Evolutionary conservation across 495 filamentous ascomycete genomes (phyloP).

Genomic region (Trichocladium uniseriatum): DNA sequence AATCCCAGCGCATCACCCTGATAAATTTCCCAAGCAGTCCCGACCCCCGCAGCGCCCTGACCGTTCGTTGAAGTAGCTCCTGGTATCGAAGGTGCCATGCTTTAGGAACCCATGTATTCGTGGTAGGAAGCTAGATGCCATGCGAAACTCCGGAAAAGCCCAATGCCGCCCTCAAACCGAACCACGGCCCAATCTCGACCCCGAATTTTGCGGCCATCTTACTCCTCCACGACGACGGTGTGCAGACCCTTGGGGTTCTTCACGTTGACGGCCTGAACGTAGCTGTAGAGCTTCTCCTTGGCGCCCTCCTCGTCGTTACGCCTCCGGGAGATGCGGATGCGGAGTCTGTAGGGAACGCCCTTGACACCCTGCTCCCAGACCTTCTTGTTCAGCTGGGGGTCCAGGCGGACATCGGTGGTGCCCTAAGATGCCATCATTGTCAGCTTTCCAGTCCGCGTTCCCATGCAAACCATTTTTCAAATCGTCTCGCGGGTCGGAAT

Average conservation of each 20-base stretch:
- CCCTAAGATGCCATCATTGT: constrained; percentile 50
- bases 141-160: constrained; percentile 42
- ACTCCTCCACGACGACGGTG: constrained; percentile 65
- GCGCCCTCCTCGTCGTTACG: constrained; percentile 99
- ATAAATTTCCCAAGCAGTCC: constrained; percentile 2
- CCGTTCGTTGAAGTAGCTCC: constrained; percentile 14
- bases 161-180: constrained; percentile 39
- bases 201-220: constrained; percentile 29
- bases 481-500: constrained; percentile 1
- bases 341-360: constrained; percentile 92
- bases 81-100: constrained; percentile 29
- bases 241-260: constrained; percentile 96
- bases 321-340: constrained; percentile 96
- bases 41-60: constrained; percentile 8
- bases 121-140: constrained; percentile 44
- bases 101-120: constrained; percentile 40
- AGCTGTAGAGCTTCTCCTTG: constrained; percentile 96
- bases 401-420: constrained; percentile 93
- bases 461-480: background rate
- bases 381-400: constrained; percentile 99
- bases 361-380: constrained; percentile 99
- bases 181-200: constrained; percentile 26
- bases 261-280: constrained; percentile 98
- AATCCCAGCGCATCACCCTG: constrained; percentile 17
- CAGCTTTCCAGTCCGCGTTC: constrained; percentile 13